Conservation (phyloP, 352 stramenopile species). For the Pythium periplocum region DNA sequence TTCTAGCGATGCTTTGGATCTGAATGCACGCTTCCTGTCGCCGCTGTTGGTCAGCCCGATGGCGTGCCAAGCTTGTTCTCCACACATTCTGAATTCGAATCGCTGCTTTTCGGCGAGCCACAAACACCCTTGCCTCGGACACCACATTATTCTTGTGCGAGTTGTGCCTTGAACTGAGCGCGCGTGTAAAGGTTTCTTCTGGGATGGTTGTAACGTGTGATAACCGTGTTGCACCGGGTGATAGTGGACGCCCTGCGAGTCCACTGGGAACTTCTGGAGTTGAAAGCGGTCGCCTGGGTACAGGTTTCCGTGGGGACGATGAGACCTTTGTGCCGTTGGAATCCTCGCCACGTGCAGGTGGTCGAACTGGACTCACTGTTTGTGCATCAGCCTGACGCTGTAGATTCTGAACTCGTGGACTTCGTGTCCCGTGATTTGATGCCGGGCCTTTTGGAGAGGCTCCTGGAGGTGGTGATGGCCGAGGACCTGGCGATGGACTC, state of each 20-base stretch:
- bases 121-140: slow-evolving; percentile 40
- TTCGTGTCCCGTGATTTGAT: slow-evolving; percentile 7
- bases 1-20: slow-evolving; percentile 23
- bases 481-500: slow-evolving; percentile 1
- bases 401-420: slow-evolving; percentile 17
- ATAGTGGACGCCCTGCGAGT: slow-evolving; percentile 31
- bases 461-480: not conserved
- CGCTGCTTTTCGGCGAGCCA: slow-evolving; percentile 36
- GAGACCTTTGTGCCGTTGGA: slow-evolving; percentile 4
- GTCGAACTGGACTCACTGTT: slow-evolving; percentile 13
- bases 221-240: slow-evolving; percentile 38
- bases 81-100: slow-evolving; percentile 39
- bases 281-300: slow-evolving; percentile 28
- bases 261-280: slow-evolving; percentile 29
- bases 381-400: slow-evolving; percentile 7
- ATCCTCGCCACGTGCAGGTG: slow-evolving; percentile 11
- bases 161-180: slow-evolving; percentile 43
- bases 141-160: slow-evolving; percentile 38
- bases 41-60: slow-evolving; percentile 6
- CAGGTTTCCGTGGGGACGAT: slow-evolving; percentile 34
- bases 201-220: slow-evolving; percentile 33
- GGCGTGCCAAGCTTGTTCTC: slow-evolving; percentile 10
- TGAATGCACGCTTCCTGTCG: slow-evolving; percentile 12
- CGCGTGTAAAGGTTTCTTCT: slow-evolving; percentile 38
- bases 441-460: not conserved